Evolutionary conservation across 495 filamentous ascomycete species (phyloP).

Genomic region (Aspergillus sparsus): DNA sequence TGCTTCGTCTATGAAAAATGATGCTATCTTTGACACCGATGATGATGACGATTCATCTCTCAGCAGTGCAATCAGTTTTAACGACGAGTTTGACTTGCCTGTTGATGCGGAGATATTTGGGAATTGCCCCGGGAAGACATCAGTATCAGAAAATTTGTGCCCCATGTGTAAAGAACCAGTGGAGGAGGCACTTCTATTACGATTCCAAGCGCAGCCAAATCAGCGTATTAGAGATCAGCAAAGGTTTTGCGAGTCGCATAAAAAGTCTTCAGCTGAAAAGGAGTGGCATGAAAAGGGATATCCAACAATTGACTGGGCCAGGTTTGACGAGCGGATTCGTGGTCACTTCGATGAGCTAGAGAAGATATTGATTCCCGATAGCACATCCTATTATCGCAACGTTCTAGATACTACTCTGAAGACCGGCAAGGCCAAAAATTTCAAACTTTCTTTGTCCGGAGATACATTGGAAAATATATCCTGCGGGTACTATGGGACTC

Average conservation of each 20-base stretch:
- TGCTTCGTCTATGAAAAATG: constrained; percentile 20
- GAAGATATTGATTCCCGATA: constrained; percentile 57
- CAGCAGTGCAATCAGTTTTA: constrained; percentile 24
- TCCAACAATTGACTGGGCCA: constrained; percentile 76
- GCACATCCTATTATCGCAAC: constrained; percentile 61
- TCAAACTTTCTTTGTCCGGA: constrained; percentile 49
- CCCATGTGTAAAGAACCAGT: constrained; percentile 70
- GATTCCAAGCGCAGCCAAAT: constrained; percentile 46
- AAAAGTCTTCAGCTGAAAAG: constrained; percentile 54
- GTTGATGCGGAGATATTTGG: constrained; percentile 13
- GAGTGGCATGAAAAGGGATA: constrained; percentile 68
- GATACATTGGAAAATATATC: constrained; percentile 47
- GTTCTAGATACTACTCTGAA: constrained; percentile 59
- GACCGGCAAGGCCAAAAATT: constrained; percentile 60
- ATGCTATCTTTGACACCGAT: constrained; percentile 23
- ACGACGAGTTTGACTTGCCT: constrained; percentile 3
- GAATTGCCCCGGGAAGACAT: constrained; percentile 2
- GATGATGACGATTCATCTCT: constrained; percentile 29
- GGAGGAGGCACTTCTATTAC: constrained; percentile 50
- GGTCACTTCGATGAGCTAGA: constrained; percentile 56
- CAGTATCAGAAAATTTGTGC: constrained; percentile 41
- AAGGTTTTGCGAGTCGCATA: constrained; percentile 73
- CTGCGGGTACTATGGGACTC: constrained; percentile 85
- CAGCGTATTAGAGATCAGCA: constrained; percentile 63
- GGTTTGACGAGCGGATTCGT: constrained; percentile 63